A percentile compares a stretch with the other conserved stretches of the same genome.
These are phyloP conservation scores for Thalassiosira mediterranea DNA, from an alignment of 352 stramenopile species.

Conservation along the genomic window DNA sequence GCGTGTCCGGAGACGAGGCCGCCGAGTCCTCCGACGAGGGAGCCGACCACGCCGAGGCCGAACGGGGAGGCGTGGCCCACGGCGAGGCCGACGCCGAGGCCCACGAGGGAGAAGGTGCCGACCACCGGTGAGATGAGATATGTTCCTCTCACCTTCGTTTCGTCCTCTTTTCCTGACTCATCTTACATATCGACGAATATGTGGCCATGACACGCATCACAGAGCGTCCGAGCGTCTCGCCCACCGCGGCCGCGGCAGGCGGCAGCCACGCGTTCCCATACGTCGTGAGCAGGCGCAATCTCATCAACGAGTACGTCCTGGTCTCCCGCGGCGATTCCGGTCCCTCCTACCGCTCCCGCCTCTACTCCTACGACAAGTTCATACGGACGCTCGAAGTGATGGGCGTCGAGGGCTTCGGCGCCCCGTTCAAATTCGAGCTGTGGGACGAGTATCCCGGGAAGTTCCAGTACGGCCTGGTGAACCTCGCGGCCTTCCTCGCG, in stretches of 20 bases:
- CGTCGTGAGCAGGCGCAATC: conserved; percentile 2
- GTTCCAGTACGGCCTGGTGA: conserved; percentile 33
- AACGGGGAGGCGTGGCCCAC: too few relatives aligned
- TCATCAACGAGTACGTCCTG: conserved; percentile 31
- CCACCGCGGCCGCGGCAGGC: not conserved
- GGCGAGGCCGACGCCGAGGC: too few relatives aligned
- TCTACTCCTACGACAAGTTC: conserved; percentile 35
- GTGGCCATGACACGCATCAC: too few relatives aligned
- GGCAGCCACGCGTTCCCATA: not conserved
- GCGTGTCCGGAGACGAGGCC: not conserved
- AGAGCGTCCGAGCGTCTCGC: not conserved
- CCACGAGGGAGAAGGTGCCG: too few relatives aligned
- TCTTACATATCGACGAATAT: too few relatives aligned
- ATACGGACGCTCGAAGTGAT: conserved; percentile 16
- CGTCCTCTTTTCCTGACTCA: too few relatives aligned
- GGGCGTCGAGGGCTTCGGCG: conserved; percentile 19
- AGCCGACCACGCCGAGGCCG: too few relatives aligned
- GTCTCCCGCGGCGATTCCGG: conserved; percentile 14
- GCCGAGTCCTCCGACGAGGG: not conserved
- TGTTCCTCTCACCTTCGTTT: too few relatives aligned
- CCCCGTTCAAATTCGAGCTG: conserved; percentile 22
- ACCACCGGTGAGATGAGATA: too few relatives aligned
- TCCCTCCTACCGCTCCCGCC: conserved; percentile 21
- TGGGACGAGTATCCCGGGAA: conserved; percentile 3
- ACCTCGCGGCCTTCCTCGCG: conserved; percentile 48